A percentile compares a stretch with the other conserved stretches of the same genome.
Evolutionary conservation across 78 protist genomes (phyloP).

Genomic region (slime mould (Dictyostelium discoideum)): DNA sequence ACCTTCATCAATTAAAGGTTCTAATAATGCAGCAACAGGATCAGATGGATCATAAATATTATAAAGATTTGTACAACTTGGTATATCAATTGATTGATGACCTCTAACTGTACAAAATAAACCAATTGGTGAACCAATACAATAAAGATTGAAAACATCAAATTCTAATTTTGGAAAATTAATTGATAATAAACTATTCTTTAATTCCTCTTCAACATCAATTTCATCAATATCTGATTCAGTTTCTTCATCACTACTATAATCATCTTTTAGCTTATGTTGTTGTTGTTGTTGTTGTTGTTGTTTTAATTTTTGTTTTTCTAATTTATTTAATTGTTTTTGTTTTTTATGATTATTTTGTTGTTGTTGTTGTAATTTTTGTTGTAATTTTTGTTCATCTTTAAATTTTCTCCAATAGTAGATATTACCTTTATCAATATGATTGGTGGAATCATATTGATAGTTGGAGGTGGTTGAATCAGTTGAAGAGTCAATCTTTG

Average conservation of each 20-base stretch:
- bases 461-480: not conserved
- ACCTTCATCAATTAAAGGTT: constrained; percentile 67
- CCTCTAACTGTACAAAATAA: constrained; percentile 51
- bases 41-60: constrained; percentile 64
- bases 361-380: not conserved
- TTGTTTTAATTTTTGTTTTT: not conserved
- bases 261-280: not conserved
- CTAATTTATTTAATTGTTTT: not conserved
- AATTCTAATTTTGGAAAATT: constrained; percentile 42
- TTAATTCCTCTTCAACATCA: not conserved
- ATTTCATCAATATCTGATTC: not conserved
- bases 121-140: constrained; percentile 72
- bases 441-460: not conserved
- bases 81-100: constrained; percentile 48
- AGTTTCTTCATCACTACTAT: not conserved
- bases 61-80: constrained; percentile 55
- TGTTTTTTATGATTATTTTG: not conserved
- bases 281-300: not conserved
- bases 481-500: not conserved
- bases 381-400: not conserved
- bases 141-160: constrained; percentile 42
- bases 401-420: constrained; percentile 29
- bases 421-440: constrained; percentile 14
- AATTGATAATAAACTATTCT: not conserved
- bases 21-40: constrained; percentile 64